Evolutionary conservation across 2,329 filamentous ascomycete genomes (phyloP), one percentile per base, ranked within the genome.

Genomic region (Tolypocladium pustulatum): DNA sequence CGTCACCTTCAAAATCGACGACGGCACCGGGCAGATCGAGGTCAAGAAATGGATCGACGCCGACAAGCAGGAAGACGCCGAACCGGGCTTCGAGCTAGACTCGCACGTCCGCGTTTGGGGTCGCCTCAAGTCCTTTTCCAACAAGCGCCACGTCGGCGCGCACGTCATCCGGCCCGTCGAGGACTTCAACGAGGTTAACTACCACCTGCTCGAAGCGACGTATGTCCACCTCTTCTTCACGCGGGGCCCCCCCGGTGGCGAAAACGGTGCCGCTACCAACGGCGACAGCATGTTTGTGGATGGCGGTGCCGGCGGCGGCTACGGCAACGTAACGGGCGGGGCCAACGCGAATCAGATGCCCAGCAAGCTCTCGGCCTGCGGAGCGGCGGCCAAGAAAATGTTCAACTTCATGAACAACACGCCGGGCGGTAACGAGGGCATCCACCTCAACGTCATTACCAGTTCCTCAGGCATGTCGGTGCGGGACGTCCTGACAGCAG

Each of bases 121-220:
- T 61, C 86, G 87, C 58, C 78, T 97, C 68, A 94, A 91, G 76
- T 82, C 81, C 57, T 95, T 95, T 76, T 87, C 88, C 71, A 88
- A 88, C 74, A 94, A 92, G 77, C 83, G 87, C 62, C 88, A 91
- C 72, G 81, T 99, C 57, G 86, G 83, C 62, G 88, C 91, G 49
- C 87, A 92, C 72, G 84, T 89, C 67, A 86, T 99, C 63, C 87
- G 91, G 57, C 86, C 89, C 4, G 78, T 97, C 58, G 78, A 81
- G 58, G 89, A 97, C 73, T 88, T 88, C 77, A 96, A 99, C 77
- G 94, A 99, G 79, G 83, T 97, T 71, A 88, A 88, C 70, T 96
- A 91, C 72, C 94, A 97, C 74, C 75, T 97, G 64, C 84, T 99
- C 57, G 93, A 99, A 76, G 88, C 91, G 32, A 90, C 91, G 7